Evolutionary conservation across 129 eudicot genomes (phyloP).

Genomic region (Erigeron canadensis): DNA sequence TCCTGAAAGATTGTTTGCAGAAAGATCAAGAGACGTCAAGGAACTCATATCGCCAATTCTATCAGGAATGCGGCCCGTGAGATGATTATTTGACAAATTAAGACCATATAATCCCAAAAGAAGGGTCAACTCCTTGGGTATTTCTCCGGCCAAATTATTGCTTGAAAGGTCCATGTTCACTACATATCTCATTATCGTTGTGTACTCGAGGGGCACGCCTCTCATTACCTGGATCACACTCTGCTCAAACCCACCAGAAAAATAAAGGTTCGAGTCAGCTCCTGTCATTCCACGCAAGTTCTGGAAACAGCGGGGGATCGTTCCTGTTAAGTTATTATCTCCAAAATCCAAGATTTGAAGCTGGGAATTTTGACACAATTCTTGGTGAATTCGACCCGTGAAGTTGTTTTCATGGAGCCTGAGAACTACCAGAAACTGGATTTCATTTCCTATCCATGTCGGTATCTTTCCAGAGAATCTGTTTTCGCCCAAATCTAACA

Average conservation of each 20-base stretch:
- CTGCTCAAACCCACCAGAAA: conserved; percentile 26
- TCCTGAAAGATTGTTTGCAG: conserved; percentile 37
- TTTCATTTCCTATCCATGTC: conserved; percentile 30
- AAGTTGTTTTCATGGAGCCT: conserved; percentile 31
- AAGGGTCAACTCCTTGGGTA: conserved; percentile 20
- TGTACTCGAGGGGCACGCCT: conserved; percentile 32
- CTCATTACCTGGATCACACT: conserved; percentile 30
- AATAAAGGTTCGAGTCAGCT: conserved; percentile 21
- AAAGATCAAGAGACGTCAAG: conserved; percentile 40
- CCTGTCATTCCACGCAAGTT: conserved; percentile 25
- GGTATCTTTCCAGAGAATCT: conserved; percentile 34
- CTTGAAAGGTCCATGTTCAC: conserved; percentile 35
- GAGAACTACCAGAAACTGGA: conserved; percentile 21
- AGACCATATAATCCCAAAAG: conserved; percentile 26
- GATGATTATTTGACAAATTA: conserved; percentile 37
- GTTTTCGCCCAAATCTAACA: conserved; percentile 34
- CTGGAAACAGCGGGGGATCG: conserved; percentile 23
- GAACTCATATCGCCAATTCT: conserved; percentile 31
- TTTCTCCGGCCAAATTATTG: conserved; percentile 31
- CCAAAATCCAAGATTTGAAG: conserved; percentile 35
- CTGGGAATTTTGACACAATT: conserved; percentile 16
- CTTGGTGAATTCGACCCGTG: conserved; percentile 23
- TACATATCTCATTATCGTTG: conserved; percentile 25
- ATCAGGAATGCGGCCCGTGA: conserved; percentile 37
- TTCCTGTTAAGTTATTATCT: conserved; percentile 18